Conservation (phyloP, 2,329 filamentous ascomycete species). For the Cladosporium sp. region DNA sequence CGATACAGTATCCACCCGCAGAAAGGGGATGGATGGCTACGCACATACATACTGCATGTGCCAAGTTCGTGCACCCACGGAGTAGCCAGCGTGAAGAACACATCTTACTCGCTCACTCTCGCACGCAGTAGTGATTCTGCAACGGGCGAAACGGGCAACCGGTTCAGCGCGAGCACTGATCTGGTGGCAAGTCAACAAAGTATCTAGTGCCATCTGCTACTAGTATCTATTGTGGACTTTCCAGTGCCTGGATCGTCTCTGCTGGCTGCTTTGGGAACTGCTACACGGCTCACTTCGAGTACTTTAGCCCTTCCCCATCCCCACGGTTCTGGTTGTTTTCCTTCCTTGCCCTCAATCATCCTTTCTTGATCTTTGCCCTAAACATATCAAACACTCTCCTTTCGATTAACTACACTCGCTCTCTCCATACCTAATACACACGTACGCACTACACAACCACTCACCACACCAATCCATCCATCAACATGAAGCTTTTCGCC, state of each 20-base stretch:
- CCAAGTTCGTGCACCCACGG: not conserved
- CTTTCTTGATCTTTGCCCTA: not conserved
- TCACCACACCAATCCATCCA: not conserved
- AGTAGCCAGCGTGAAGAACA: not conserved
- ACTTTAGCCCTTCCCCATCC: not conserved
- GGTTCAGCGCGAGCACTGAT: constrained; percentile 1
- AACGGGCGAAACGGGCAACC: constrained; percentile 2
- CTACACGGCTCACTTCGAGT: not conserved
- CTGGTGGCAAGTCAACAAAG: not conserved
- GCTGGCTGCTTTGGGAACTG: not conserved
- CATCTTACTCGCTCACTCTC: not conserved
- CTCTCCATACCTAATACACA: not conserved
- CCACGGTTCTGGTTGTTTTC: not conserved
- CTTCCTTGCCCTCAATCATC: not conserved
- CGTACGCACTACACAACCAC: not conserved
- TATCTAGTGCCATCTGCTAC: not conserved
- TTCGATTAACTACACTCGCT: not conserved
- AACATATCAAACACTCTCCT: not conserved
- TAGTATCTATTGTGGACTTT: not conserved
- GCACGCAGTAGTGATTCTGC: constrained; percentile 2
- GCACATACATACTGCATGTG: not conserved
- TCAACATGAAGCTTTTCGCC: constrained; percentile 17
- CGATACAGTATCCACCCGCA: not conserved
- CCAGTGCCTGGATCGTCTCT: not conserved
- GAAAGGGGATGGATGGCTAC: not conserved